Base-by-base conservation (phyloP, 352 stramenopile genomes). In the Phytophthora lateralis region DNA sequence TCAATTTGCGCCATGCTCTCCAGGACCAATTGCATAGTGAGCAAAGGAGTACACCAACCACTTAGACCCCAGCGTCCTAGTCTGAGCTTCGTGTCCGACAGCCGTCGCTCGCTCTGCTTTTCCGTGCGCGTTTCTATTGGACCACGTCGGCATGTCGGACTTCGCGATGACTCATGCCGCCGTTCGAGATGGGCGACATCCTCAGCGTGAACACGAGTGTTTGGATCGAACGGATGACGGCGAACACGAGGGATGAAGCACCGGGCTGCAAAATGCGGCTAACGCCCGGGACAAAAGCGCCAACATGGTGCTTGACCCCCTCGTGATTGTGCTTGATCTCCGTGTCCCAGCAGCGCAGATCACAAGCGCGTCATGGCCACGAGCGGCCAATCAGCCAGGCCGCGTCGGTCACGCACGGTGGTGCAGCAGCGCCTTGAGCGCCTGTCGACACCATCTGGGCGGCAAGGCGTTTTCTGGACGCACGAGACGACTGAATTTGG, bases 1-100 rank as follows among this genome's bases (percentile, higher is more conserved):
- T 84, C 75, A 43, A 79, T 75, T 32, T 67, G 56, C 21, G 62
- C 51, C 60, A 71, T 60, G 20, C 29, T 43, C 32, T 45, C 34
- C 18, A 5, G 17, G 3, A 14, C 4, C 44, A 63, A 56, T 51
- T 63, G 37, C 29, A 39, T 37, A 54, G 35, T 70, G 55, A 55
- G 18, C 18, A 46, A 39, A n/a, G 4, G 49, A 43, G 11, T 11
- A 4, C 18, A 9, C 18, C 15, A 12, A 17, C 32, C 26, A 27
- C 34, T 37, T 35, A 24, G 10, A 26, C 10, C n/a, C 26, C 21
- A 37, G 53, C n/a, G 10, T 11, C 20, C 21, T 24, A 3, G 21
- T 6, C 26, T 29, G 26, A 29, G 6, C 26, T 37, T 37, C 32
- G 32, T 37, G 32, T 37, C 12, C 14, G 15, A 42, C 37, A 42